Percentiles rank a stretch among this genome's conserved stretches.
Conservation (phyloP, 495 filamentous ascomycete species). For the Penicillium angulare region DNA sequence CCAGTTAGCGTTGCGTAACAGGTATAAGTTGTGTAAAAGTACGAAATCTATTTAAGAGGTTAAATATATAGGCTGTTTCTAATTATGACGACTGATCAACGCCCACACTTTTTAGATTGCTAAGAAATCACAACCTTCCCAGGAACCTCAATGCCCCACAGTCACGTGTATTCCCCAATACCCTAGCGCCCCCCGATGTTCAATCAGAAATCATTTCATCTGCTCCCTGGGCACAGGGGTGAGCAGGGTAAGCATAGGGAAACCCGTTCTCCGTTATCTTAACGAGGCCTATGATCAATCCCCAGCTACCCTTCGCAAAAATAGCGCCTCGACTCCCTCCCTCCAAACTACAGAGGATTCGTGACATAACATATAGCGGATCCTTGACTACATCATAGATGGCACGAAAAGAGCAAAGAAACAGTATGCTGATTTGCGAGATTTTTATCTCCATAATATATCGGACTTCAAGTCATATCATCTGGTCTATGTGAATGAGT, state of each 20-base stretch:
- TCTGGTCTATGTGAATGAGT: conserved; percentile 4
- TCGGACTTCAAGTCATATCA: conserved; percentile 6
- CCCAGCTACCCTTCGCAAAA: background rate
- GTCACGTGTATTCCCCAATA: conserved; percentile 7
- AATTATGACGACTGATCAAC: conserved; percentile 8
- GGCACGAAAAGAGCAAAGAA: background rate
- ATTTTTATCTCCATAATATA: conserved; percentile 2
- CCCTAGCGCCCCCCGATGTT: background rate
- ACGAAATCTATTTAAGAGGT: no score
- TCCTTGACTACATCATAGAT: conserved; percentile 1
- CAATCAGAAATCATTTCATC: conserved; percentile 5
- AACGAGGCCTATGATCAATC: background rate
- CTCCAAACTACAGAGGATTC: background rate
- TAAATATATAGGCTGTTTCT: no score
- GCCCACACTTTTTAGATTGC: conserved; percentile 4
- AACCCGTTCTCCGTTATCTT: conserved; percentile 1
- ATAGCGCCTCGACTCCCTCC: conserved; percentile 6
- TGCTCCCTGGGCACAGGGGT: conserved; percentile 5
- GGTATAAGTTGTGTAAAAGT: no score
- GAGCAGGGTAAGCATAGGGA: conserved; percentile 12
- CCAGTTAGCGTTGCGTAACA: no score
- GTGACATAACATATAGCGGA: conserved; percentile 3
- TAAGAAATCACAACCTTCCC: conserved; percentile 2
- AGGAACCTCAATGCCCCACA: background rate
- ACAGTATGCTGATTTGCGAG: conserved; percentile 3